Base-by-base conservation (phyloP, 108 stramenopile species). In the Epipyxis sp. region DNA sequence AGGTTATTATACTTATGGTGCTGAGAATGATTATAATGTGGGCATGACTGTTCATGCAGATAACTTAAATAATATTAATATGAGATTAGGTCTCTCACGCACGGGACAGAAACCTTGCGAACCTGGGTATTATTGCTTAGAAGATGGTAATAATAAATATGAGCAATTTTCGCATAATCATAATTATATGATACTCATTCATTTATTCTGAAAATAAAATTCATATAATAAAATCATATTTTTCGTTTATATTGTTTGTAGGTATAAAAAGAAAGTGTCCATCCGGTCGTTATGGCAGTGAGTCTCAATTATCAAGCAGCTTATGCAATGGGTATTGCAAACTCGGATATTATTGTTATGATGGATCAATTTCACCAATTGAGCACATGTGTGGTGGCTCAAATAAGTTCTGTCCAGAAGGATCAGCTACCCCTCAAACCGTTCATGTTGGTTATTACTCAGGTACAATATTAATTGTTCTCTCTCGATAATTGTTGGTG, bases 401-500 rank as follows among this genome's bases (percentile, higher is more conserved):
- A 13, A 6, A 3, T 57, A 42, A 43, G 27, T 74, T 74, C 34
- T 74, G 71, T 39, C 71, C 71, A 37, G 43, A 13, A 3, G 71
- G 71, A 16, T 54, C 46, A 13, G 42, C 44, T 39, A 27, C 3
- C 13, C 71, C 71, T 13, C 44, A 54, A 39, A 39, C 20, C 6
- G 71, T 74, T 39, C 10, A 74, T 74, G 71, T 20, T 10, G 71
- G 71, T 10, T 39, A 74, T 42, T 74, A 74, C 50, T 50, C 46
- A n/a, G n/a, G n/a, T n/a, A n/a, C n/a, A n/a, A n/a, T n/a, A n/a
- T n/a, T n/a, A n/a, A n/a, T n/a, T n/a, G n/a, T n/a, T n/a, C n/a
- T n/a, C n/a, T n/a, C n/a, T n/a, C n/a, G n/a, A n/a, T n/a, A n/a
- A n/a, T n/a, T n/a, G n/a, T n/a, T n/a, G n/a, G n/a, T n/a, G n/a